Conservation (phyloP, 768 basidiomycete genomes). For the Hebeloma cylindrosporum region DNA sequence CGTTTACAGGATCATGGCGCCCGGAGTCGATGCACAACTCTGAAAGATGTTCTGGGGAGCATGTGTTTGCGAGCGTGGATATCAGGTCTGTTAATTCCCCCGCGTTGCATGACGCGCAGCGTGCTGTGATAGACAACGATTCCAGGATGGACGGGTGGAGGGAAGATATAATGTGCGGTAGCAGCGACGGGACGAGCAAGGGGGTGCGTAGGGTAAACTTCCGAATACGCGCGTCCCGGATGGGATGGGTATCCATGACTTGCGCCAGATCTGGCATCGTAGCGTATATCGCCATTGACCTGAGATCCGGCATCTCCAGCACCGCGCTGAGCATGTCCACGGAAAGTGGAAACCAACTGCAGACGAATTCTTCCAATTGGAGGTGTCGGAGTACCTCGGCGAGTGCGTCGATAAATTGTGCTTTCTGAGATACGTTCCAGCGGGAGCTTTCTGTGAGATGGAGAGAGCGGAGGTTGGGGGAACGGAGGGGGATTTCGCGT, state of each 20-base stretch:
- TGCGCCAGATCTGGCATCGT: background rate
- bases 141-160: slow-evolving; percentile 4
- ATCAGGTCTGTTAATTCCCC: background rate
- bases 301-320: slow-evolving; percentile 6
- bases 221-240: background rate
- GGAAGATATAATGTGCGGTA: no score
- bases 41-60: background rate
- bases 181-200: background rate
- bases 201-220: background rate
- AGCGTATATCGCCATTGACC: background rate
- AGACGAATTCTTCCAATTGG: slow-evolving; percentile 9
- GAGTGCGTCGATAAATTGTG: background rate
- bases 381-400: background rate
- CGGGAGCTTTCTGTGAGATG: background rate
- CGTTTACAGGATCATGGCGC: background rate
- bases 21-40: background rate
- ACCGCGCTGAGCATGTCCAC: background rate
- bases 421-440: background rate
- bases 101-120: background rate
- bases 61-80: background rate
- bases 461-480: background rate
- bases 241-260: background rate
- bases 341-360: slow-evolving; percentile 6
- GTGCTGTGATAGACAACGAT: background rate
- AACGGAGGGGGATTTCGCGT: background rate